Evolutionary conservation across 306 rosid species (phyloP), one percentile per base, ranked within the genome.

Genomic region (Vicia faba): DNA sequence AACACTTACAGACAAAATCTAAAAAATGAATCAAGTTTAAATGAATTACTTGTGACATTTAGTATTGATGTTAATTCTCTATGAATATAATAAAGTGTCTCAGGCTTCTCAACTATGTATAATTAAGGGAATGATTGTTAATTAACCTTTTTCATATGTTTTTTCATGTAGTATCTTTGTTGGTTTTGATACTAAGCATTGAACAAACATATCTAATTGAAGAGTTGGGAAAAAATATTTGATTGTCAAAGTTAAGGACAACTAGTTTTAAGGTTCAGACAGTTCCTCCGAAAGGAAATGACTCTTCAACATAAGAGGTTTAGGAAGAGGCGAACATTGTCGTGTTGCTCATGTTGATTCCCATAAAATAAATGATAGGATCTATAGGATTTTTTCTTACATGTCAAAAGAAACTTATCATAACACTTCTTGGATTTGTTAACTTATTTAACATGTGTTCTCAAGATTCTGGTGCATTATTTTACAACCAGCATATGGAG

Each of bases 181-280:
- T 69, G 14, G 25, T 79, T 73, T 50, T 63, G 55, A 18, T 33
- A 51, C 43, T 63, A 14, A 43, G 15, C 54, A 7, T 39, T 49
- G 69, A 69, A 16, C 46, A n/a, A 5, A 66, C 38, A 2, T 12
- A 69, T 41, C 40, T 63, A 49, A 68, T 61, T 75, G 43, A 82
- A 89, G 96, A 89, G 96, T 81, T 89, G 96, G 96, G 96, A 89
- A 83, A 89, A 89, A 80, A 89, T 93, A 65, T 84, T 89, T 82
- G 93, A 87, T 76, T 89, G 96, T 67, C 88, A 89, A 56, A 89
- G 96, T 76, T 87, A 93, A 58, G 96, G 96, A 68, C 93, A 89
- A 85, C 93, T 75, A 89, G 96, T 75, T 89, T 89, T 69, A 89
- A 89, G 82, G 89, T 87, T 44, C 84, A 89, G 18, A 85, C 89